These are phyloP conservation scores for Penicillium tannophilum DNA, from an alignment of 495 filamentous ascomycete genomes.

Conservation along the genomic window DNA sequence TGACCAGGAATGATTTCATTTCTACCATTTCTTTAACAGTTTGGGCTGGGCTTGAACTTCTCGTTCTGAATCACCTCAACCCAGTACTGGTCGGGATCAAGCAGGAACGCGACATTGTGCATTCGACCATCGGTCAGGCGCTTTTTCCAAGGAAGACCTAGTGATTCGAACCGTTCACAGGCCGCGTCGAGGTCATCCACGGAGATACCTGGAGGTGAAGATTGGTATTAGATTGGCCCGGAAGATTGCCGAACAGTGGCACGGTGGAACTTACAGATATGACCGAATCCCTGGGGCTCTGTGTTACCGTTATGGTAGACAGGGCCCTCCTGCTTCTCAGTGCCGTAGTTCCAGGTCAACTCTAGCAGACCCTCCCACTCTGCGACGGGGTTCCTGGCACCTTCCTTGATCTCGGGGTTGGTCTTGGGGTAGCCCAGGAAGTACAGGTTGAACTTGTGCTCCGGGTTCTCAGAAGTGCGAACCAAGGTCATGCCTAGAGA, in stretches of 20 bases:
- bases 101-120: slow-evolving; percentile 92
- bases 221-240: background rate
- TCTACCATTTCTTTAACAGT: slow-evolving; percentile 18
- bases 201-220: slow-evolving; percentile 59
- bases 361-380: slow-evolving; percentile 83
- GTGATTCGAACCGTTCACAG: slow-evolving; percentile 79
- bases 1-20: background rate
- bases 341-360: slow-evolving; percentile 96
- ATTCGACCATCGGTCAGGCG: slow-evolving; percentile 86
- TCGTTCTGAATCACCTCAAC: slow-evolving; percentile 83
- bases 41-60: slow-evolving; percentile 48
- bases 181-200: slow-evolving; percentile 88
- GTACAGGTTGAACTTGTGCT: slow-evolving; percentile 82
- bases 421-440: slow-evolving; percentile 77
- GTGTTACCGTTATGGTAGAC: slow-evolving; percentile 92
- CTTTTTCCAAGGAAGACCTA: slow-evolving; percentile 91
- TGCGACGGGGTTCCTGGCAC: slow-evolving; percentile 57
- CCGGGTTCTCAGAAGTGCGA: slow-evolving; percentile 68
- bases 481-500: slow-evolving; percentile 84
- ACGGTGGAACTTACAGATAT: slow-evolving; percentile 65
- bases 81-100: slow-evolving; percentile 94
- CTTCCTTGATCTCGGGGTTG: slow-evolving; percentile 50
- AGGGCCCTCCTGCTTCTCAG: slow-evolving; percentile 82
- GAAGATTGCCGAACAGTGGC: slow-evolving; percentile 39
- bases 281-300: slow-evolving; percentile 90